phyloP scores from a whole-genome alignment of 2,329 filamentous ascomycete genomes.

The Aspergillus persii region DNA sequence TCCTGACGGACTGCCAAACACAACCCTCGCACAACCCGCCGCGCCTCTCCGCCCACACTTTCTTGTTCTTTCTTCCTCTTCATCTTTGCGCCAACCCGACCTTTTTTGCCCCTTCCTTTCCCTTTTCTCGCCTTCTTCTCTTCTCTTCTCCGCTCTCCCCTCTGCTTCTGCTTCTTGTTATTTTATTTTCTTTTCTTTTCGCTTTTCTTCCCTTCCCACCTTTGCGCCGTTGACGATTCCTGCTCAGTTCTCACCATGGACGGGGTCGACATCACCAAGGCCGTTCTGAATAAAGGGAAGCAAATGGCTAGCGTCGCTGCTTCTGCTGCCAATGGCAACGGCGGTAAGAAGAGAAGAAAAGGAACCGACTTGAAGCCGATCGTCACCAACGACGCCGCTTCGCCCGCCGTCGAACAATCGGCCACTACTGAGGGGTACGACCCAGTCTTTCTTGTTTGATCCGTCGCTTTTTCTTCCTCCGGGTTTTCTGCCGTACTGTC shows the following conservation, averaged over 20 bases:
- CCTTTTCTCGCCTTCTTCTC: slow-evolving; percentile 2
- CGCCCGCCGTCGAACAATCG: slow-evolving; percentile 43
- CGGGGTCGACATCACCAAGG: slow-evolving; percentile 63
- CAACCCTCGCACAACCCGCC: slow-evolving; percentile 1
- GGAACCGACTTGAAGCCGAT: slow-evolving; percentile 64
- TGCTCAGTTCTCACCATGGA: slow-evolving; percentile 51
- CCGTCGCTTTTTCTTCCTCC: slow-evolving; percentile 2
- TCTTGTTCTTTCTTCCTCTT: neutral
- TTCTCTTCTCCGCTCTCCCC: slow-evolving; percentile 1
- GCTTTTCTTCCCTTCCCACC: neutral
- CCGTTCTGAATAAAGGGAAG: slow-evolving; percentile 65
- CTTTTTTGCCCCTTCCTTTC: slow-evolving; percentile 2
- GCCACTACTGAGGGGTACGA: slow-evolving; percentile 46
- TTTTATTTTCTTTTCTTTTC: neutral
- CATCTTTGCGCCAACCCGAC: slow-evolving; percentile 3
- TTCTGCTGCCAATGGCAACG: slow-evolving; percentile 52
- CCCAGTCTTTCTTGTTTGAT: slow-evolving; percentile 2
- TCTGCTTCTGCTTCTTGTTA: neutral
- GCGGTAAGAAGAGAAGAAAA: slow-evolving; percentile 65
- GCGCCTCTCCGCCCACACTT: neutral
- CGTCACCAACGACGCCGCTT: slow-evolving; percentile 59
- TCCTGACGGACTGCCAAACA: neutral
- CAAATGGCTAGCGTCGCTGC: slow-evolving; percentile 55
- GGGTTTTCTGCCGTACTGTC: neutral
- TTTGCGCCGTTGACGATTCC: neutral